These are phyloP conservation scores for Ceratobasidium sp. DNA, from an alignment of 1,284 basidiomycete genomes.

Conservation along the genomic window DNA sequence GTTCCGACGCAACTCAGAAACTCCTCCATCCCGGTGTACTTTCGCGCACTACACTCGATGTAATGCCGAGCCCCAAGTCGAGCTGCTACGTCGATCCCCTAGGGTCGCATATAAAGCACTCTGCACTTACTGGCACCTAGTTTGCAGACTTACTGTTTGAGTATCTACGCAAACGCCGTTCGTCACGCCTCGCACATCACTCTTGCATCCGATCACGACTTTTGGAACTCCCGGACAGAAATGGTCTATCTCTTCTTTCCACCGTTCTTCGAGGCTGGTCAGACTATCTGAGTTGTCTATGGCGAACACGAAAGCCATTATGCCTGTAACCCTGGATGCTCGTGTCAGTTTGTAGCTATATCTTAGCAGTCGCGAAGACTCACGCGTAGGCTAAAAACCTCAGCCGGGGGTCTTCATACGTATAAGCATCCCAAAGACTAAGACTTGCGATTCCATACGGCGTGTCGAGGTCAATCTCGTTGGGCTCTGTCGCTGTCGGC, in stretches of 20 bases:
- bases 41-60: conserved; percentile 15
- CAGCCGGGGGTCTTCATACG: background rate
- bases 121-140: background rate
- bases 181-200: background rate
- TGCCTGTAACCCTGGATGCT: background rate
- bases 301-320: conserved; percentile 7
- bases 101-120: background rate
- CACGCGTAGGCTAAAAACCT: background rate
- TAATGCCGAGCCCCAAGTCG: conserved; percentile 25
- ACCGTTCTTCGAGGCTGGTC: background rate
- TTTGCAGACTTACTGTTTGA: background rate
- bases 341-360: background rate
- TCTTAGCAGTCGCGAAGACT: background rate
- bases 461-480: background rate
- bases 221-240: conserved; percentile 6
- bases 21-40: conserved; percentile 9
- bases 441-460: background rate
- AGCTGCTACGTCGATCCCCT: conserved; percentile 5
- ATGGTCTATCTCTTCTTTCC: background rate
- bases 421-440: background rate
- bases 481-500: background rate
- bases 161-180: background rate
- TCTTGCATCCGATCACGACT: conserved; percentile 16
- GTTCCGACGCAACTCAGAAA: background rate
- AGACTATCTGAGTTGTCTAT: conserved; percentile 11